Conservation (phyloP, 441 rosid genomes). For the Mallotus japonicus region DNA sequence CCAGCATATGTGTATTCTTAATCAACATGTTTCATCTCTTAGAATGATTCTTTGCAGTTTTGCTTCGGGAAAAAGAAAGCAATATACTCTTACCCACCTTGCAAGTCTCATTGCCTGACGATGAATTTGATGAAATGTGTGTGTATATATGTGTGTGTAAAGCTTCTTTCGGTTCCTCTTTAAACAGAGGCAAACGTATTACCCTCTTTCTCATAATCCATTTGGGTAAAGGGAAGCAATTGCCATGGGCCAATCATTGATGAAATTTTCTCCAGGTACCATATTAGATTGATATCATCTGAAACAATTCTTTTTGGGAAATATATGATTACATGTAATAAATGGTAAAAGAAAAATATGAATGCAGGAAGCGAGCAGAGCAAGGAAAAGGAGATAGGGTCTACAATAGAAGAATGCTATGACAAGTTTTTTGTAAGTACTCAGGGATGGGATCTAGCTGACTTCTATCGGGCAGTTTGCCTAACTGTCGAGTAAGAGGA, state of each 20-base stretch:
- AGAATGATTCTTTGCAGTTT: neutral
- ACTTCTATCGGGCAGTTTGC: slow-evolving; percentile 49
- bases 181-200: neutral
- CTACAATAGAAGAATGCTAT: slow-evolving; percentile 39
- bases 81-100: slow-evolving; percentile 17
- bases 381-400: slow-evolving; percentile 41
- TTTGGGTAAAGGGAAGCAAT: neutral
- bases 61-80: slow-evolving; percentile 17
- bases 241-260: slow-evolving; percentile 31
- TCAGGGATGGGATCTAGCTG: slow-evolving; percentile 26
- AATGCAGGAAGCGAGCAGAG: slow-evolving; percentile 38
- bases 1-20: no score
- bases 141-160: neutral
- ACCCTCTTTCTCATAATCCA: neutral
- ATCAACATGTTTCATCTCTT: no score
- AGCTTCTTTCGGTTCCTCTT: neutral
- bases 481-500: slow-evolving; percentile 55
- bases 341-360: no score
- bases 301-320: no score
- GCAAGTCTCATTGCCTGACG: slow-evolving; percentile 18
- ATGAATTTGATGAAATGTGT: no score
- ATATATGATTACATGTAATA: neutral
- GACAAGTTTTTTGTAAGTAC: slow-evolving; percentile 23
- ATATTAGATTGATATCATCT: no score
- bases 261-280: slow-evolving; percentile 22